These are phyloP conservation scores for Astragalus glycyphyllos DNA, from an alignment of 306 rosid species.

Conservation along the genomic window DNA sequence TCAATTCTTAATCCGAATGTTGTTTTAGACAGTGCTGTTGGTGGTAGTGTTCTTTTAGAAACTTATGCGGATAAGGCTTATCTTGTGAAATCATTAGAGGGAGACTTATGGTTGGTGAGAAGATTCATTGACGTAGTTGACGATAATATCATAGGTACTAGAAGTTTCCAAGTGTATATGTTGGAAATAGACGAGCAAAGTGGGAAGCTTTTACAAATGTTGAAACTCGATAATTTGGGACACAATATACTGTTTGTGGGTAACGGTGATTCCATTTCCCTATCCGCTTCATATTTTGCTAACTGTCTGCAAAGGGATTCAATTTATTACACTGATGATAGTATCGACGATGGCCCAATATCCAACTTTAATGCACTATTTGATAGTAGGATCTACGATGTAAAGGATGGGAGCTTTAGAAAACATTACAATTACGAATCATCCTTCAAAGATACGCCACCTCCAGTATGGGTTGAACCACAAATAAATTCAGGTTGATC, in stretches of 20 bases:
- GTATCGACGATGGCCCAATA: background rate
- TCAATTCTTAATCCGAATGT: background rate
- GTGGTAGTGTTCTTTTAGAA: too few relatives aligned
- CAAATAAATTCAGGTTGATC: background rate
- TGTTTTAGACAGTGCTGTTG: background rate
- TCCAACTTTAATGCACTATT: background rate
- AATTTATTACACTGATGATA: background rate
- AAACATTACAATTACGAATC: background rate
- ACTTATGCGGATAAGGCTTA: background rate
- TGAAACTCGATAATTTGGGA: background rate
- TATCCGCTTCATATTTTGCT: background rate
- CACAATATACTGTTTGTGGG: background rate
- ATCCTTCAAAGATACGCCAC: background rate
- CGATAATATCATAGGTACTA: background rate
- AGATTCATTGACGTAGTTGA: background rate
- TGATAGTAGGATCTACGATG: background rate
- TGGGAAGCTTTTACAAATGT: background rate
- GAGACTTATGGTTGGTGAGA: background rate
- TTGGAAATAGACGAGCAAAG: background rate
- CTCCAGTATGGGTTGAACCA: background rate
- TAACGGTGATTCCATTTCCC: background rate
- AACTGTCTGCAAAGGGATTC: background rate
- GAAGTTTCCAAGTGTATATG: background rate
- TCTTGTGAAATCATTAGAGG: conserved; percentile 15
- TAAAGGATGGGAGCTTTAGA: background rate